Percentiles rank a stretch among this genome's conserved stretches.
phyloP scores from a whole-genome alignment of 2,329 filamentous ascomycete genomes.

The Cucurbitaria berberidis region DNA sequence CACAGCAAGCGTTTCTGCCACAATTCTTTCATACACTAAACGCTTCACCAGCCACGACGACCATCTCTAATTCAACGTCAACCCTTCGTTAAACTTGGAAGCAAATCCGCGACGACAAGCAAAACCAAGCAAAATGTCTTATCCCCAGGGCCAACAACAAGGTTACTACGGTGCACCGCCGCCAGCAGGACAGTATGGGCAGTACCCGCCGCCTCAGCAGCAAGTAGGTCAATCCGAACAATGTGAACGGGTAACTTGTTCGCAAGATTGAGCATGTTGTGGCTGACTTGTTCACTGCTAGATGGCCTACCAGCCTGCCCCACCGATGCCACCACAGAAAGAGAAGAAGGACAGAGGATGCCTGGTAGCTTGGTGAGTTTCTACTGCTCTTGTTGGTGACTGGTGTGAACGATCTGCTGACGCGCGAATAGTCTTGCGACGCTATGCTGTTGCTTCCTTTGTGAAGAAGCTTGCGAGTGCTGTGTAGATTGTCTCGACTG shows the following conservation, averaged over 20 bases:
- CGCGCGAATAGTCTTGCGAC: slow-evolving; percentile 34
- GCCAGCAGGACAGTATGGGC: slow-evolving; percentile 25
- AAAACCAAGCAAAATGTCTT: slow-evolving; percentile 21
- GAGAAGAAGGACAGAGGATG: slow-evolving; percentile 44
- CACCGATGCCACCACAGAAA: slow-evolving; percentile 30
- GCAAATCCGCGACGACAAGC: neutral
- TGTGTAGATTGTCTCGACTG: slow-evolving; percentile 42
- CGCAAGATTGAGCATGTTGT: neutral
- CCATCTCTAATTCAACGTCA: slow-evolving; percentile 19
- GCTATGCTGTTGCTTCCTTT: slow-evolving; percentile 47
- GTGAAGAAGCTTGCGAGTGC: slow-evolving; percentile 46
- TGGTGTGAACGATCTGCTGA: neutral
- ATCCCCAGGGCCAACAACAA: slow-evolving; percentile 23
- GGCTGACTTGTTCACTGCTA: slow-evolving; percentile 6
- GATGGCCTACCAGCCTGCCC: slow-evolving; percentile 44
- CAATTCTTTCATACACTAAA: slow-evolving; percentile 6
- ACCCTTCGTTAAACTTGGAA: neutral
- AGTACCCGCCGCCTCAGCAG: slow-evolving; percentile 40
- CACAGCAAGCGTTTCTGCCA: slow-evolving; percentile 12
- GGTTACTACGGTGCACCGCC: slow-evolving; percentile 36
- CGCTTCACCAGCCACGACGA: slow-evolving; percentile 20
- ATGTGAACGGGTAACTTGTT: neutral
- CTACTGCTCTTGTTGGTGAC: neutral
- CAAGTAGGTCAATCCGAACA: slow-evolving; percentile 22
- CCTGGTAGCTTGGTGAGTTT: slow-evolving; percentile 38